Conservation (phyloP, 805 yeast genomes). For the Starmerella cellae region DNA sequence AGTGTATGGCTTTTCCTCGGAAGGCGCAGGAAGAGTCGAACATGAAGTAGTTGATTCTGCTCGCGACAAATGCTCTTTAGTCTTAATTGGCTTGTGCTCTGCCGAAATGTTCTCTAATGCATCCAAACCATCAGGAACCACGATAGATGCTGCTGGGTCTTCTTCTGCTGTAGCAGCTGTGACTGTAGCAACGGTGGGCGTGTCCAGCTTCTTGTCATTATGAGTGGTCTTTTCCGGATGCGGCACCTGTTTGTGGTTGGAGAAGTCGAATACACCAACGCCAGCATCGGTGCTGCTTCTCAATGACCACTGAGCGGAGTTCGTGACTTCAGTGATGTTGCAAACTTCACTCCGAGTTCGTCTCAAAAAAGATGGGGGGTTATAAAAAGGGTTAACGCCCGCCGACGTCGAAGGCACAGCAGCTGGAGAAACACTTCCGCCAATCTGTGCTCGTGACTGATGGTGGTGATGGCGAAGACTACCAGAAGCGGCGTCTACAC, state of each 20-base stretch:
- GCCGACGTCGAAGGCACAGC: background rate
- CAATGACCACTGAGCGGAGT: background rate
- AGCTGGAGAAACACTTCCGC: background rate
- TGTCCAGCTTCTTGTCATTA: background rate
- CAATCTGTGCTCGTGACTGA: background rate
- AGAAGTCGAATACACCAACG: background rate
- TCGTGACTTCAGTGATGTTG: background rate
- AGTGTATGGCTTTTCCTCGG: slow-evolving; percentile 25
- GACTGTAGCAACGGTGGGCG: background rate
- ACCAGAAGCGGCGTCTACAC: background rate
- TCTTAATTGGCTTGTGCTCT: background rate
- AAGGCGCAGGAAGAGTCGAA: background rate
- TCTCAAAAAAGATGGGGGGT: slow-evolving; percentile 23
- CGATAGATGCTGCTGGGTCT: background rate
- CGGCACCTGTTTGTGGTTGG: background rate
- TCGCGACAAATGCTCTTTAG: too few relatives aligned
- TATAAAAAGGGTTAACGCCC: slow-evolving; percentile 28
- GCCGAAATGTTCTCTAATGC: too few relatives aligned
- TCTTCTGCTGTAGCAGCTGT: background rate
- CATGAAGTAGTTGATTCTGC: background rate
- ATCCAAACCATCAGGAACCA: too few relatives aligned
- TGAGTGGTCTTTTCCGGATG: background rate
- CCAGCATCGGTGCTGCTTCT: background rate
- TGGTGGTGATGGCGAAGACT: background rate
- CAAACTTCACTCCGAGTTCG: background rate